A percentile compares a stretch with the other conserved stretches of the same genome.
phyloP scores from a whole-genome alignment of 331 rosid genomes.

The Phaseolus coccineus region DNA sequence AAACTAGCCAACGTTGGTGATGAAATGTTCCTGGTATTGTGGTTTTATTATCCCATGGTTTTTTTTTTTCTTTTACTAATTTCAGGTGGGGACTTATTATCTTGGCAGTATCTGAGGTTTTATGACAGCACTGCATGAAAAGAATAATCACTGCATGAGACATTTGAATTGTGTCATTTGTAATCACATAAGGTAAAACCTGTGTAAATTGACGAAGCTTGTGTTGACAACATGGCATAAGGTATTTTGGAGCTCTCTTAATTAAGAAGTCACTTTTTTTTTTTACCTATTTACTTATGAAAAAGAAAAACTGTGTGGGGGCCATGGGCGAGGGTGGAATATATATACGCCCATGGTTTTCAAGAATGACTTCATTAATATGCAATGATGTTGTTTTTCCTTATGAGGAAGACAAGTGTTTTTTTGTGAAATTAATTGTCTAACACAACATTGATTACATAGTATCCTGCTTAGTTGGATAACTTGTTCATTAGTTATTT shows the following conservation, averaged over 20 bases:
- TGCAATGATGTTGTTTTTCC: neutral
- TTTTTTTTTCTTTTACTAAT: neutral
- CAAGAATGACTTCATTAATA: neutral
- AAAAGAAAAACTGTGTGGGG: neutral
- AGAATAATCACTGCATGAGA: neutral
- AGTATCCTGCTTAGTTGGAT: slow-evolving; percentile 26
- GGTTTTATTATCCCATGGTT: neutral
- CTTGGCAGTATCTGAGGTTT: slow-evolving; percentile 11
- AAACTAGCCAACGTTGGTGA: neutral
- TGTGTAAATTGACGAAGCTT: neutral
- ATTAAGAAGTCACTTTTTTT: neutral
- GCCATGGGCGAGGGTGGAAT: neutral
- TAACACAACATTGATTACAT: neutral
- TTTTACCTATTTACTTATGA: neutral
- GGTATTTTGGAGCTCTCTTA: neutral
- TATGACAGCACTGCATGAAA: slow-evolving; percentile 27
- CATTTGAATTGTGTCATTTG: neutral
- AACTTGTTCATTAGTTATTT: neutral
- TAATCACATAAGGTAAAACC: neutral
- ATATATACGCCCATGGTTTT: slow-evolving; percentile 24
- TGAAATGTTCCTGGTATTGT: neutral
- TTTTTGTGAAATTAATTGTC: neutral
- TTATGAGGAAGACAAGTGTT: neutral
- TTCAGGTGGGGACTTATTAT: neutral
- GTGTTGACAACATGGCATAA: neutral